phyloP scores from a whole-genome alignment of 306 rosid species.

The Castanea sativa region DNA sequence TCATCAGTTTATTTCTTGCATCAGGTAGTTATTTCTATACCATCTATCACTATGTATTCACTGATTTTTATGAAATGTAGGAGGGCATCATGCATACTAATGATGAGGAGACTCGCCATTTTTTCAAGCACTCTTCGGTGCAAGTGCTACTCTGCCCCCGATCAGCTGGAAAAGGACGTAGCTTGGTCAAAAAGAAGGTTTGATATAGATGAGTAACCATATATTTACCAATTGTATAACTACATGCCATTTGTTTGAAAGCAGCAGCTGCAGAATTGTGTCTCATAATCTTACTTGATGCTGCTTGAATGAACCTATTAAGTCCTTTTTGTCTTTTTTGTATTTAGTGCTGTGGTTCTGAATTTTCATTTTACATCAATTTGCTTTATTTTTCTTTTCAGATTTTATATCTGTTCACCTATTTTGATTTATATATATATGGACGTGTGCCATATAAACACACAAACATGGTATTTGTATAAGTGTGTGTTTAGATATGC shows the following conservation, averaged over 20 bases:
- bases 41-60: not conserved
- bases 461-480: too few relatives aligned
- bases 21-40: not conserved
- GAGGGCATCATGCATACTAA: conserved; percentile 68
- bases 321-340: not conserved
- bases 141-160: conserved; percentile 76
- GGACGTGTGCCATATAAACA: too few relatives aligned
- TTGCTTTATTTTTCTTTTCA: not conserved
- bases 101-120: conserved; percentile 77
- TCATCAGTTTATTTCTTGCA: not conserved
- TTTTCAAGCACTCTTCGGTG: conserved; percentile 85
- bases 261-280: not conserved
- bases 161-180: conserved; percentile 71
- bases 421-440: not conserved
- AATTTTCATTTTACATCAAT: not conserved
- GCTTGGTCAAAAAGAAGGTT: conserved; percentile 66
- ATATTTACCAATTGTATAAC: not conserved
- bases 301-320: not conserved
- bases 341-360: not conserved
- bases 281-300: not conserved
- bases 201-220: not conserved
- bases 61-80: conserved; percentile 32
- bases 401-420: too few relatives aligned
- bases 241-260: not conserved
- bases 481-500: too few relatives aligned